Conservation (phyloP, 768 basidiomycete genomes). For the Glaciozyma martinii region DNA sequence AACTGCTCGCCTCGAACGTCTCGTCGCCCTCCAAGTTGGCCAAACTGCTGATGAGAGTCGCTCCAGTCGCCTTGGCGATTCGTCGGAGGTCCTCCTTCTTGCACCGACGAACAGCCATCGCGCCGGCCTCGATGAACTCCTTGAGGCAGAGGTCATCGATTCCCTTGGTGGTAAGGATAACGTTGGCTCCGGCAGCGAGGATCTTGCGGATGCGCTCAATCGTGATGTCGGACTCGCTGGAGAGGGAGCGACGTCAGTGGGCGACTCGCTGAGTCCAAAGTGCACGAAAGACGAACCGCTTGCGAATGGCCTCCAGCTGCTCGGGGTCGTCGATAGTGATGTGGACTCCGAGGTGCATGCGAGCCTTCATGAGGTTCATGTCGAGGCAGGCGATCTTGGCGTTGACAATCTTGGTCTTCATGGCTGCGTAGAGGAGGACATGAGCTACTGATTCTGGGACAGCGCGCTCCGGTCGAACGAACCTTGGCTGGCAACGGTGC, state of each 20-base stretch:
- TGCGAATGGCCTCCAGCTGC: constrained; percentile 90
- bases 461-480: constrained; percentile 28
- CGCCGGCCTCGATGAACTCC: constrained; percentile 97
- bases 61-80: constrained; percentile 94
- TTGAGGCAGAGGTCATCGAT: constrained; percentile 97
- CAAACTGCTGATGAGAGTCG: constrained; percentile 79
- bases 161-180: constrained; percentile 93
- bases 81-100: constrained; percentile 94
- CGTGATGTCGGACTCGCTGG: constrained; percentile 88
- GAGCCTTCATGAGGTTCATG: constrained; percentile 89
- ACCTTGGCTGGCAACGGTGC: constrained; percentile 99
- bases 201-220: constrained; percentile 93
- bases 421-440: constrained; percentile 51
- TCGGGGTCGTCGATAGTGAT: constrained; percentile 94
- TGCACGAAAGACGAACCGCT: constrained; percentile 52
- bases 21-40: constrained; percentile 97
- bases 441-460: not conserved
- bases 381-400: constrained; percentile 98
- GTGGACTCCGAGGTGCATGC: constrained; percentile 97
- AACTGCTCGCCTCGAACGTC: constrained; percentile 81
- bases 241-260: not conserved
- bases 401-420: constrained; percentile 86
- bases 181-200: constrained; percentile 88
- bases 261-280: not conserved
- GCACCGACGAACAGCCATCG: constrained; percentile 96